These are phyloP conservation scores for Macrophomina tecta DNA, from an alignment of 2,329 filamentous ascomycete genomes.

Conservation along the genomic window DNA sequence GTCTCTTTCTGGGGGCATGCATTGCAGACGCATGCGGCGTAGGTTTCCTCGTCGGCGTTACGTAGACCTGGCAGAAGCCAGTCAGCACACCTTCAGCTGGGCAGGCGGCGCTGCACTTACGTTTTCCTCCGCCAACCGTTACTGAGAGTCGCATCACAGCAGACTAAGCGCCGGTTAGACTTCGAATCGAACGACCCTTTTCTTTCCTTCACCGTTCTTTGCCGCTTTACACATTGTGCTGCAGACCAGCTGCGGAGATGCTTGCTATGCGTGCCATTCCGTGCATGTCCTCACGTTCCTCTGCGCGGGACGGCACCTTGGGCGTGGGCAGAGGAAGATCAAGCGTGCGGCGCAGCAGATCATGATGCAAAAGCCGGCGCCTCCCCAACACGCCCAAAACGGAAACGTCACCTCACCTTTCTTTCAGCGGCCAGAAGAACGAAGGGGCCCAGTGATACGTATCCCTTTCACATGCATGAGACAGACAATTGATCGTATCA, in stretches of 20 bases:
- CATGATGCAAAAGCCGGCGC: background rate
- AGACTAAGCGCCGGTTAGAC: background rate
- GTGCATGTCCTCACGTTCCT: background rate
- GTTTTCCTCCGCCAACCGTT: background rate
- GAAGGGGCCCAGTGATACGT: background rate
- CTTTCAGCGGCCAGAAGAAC: background rate
- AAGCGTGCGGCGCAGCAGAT: constrained; percentile 7
- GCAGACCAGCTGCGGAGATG: background rate
- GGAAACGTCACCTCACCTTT: background rate
- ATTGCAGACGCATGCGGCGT: background rate
- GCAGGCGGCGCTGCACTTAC: background rate
- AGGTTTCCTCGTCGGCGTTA: background rate
- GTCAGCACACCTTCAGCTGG: background rate
- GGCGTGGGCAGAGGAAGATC: background rate
- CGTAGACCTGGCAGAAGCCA: background rate
- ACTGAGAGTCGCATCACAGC: background rate
- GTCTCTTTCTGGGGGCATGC: background rate
- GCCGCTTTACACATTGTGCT: background rate
- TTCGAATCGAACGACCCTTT: background rate
- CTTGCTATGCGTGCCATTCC: background rate
- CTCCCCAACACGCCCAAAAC: background rate
- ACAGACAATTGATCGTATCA: background rate
- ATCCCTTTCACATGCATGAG: background rate
- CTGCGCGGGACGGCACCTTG: background rate
- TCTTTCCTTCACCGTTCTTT: background rate